Evolutionary conservation across 345 rosid genomes (phyloP), one percentile per base, ranked within the genome.

Genomic region (Dimocarpus longan): DNA sequence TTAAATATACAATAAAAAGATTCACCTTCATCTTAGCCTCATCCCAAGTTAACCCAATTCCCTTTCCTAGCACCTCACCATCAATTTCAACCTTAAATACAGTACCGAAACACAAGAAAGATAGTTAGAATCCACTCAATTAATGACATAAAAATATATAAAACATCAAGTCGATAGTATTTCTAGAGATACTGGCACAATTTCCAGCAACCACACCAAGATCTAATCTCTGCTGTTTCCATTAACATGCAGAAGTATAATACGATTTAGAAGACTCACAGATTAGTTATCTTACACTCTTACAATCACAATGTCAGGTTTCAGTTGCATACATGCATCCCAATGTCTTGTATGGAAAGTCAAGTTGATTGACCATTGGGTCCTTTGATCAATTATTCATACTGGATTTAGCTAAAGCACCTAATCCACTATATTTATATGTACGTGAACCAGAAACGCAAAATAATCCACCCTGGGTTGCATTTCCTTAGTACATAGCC

Each of bases 11-110:
- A 56, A 75, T 9, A 28, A 19, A 19, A 26, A 18, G 54, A 48
- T 56, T 44, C 90, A 93, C 98, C 94, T 88, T 96, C 91, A 84
- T 86, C 88, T 87, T 91, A 79, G 99, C 99, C 82, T 97, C 97
- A 71, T 94, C 98, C 98, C 97, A 94, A 15, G 98, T 91, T 16
- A 82, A 88, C 72, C 99, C 99, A 63, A 83, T 80, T 56, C 98
- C 99, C 86, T 89, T 88, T 40, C 98, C 98, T 81, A 94, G 71
- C 75, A 93, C 89, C 84, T 88, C 95, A 50, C 98, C 98, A 83
- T 92, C 94, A n/a, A 97, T 83, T 90, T 93, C 96, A 82, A 97
- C 98, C 98, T 97, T 86, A 77, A 74, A 75, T 77, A 77, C 26
- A 65, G 67, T 46, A 68, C 10, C 54, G 68, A 70, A 74, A 74